These are phyloP conservation scores for Tephrocybe sp. DNA, from an alignment of 768 basidiomycete species.

Conservation along the genomic window DNA sequence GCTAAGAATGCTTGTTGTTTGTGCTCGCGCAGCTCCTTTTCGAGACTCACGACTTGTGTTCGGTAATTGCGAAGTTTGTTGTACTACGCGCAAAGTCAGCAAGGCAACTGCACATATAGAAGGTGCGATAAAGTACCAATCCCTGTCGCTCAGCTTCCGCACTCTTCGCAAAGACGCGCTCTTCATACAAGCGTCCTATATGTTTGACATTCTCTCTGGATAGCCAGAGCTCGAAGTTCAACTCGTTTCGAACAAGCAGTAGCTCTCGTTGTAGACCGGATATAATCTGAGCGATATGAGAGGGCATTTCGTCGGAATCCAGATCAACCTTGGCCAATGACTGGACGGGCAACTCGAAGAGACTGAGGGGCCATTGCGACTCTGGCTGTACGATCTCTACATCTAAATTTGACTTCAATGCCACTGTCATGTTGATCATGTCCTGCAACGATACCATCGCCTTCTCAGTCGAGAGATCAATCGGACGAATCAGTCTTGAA, in stretches of 20 bases:
- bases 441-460: constrained; percentile 65
- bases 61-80: constrained; percentile 82
- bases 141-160: constrained; percentile 84
- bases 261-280: constrained; percentile 75
- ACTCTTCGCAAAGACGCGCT: constrained; percentile 67
- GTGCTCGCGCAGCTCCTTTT: constrained; percentile 70
- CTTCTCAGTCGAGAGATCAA: constrained; percentile 37
- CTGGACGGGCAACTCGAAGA: constrained; percentile 37
- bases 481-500: constrained; percentile 31
- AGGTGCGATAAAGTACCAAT: constrained; percentile 56
- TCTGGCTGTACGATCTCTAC: constrained; percentile 56
- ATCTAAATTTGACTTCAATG: constrained; percentile 70
- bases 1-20: constrained; percentile 70
- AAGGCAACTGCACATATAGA: not conserved
- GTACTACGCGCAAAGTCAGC: constrained; percentile 44
- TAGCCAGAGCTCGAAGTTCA: constrained; percentile 85
- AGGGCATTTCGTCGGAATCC: constrained; percentile 30
- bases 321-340: constrained; percentile 17
- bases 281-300: constrained; percentile 63
- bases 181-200: constrained; percentile 77
- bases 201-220: constrained; percentile 80
- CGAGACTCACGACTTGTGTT: constrained; percentile 62
- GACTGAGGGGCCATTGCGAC: constrained; percentile 49
- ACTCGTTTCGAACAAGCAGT: constrained; percentile 72
- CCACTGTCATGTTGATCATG: constrained; percentile 72